A percentile compares a stretch with the other conserved stretches of the same genome.
These are phyloP conservation scores for Brassica hybrid DNA, from an alignment of 441 rosid genomes.

Conservation along the genomic window DNA sequence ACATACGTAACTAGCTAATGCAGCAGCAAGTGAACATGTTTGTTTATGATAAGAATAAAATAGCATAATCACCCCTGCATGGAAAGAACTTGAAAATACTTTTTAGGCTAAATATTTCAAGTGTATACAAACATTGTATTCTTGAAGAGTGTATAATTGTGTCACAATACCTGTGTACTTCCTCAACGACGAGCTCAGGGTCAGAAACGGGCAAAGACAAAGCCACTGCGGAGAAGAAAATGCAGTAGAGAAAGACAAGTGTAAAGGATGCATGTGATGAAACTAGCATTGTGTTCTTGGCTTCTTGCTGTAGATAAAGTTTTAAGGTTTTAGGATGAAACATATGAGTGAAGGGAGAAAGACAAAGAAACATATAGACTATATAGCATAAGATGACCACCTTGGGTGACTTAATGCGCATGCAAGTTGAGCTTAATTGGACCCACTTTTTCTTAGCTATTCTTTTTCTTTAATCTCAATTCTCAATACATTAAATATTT, in stretches of 20 bases:
- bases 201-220: slow-evolving; percentile 59
- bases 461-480: too few species aligned
- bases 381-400: slow-evolving; percentile 30
- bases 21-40: background rate
- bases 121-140: background rate
- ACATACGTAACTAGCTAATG: slow-evolving; percentile 14
- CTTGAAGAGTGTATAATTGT: background rate
- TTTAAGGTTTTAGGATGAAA: slow-evolving; percentile 28
- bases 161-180: slow-evolving; percentile 64
- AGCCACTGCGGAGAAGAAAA: slow-evolving; percentile 43
- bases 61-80: slow-evolving; percentile 25
- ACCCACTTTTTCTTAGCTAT: slow-evolving; percentile 20
- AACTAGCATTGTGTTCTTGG: slow-evolving; percentile 26
- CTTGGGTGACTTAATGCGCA: slow-evolving; percentile 37
- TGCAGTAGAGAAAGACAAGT: slow-evolving; percentile 44
- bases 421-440: slow-evolving; percentile 39
- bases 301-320: background rate
- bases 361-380: slow-evolving; percentile 26
- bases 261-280: slow-evolving; percentile 7
- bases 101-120: background rate
- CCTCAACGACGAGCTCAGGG: slow-evolving; percentile 66
- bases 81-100: background rate
- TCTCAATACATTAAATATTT: background rate
- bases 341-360: slow-evolving; percentile 29
- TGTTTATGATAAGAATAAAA: background rate